Conservation (phyloP, 2,329 filamentous ascomycete species). For the Sclerotinia minor region DNA sequence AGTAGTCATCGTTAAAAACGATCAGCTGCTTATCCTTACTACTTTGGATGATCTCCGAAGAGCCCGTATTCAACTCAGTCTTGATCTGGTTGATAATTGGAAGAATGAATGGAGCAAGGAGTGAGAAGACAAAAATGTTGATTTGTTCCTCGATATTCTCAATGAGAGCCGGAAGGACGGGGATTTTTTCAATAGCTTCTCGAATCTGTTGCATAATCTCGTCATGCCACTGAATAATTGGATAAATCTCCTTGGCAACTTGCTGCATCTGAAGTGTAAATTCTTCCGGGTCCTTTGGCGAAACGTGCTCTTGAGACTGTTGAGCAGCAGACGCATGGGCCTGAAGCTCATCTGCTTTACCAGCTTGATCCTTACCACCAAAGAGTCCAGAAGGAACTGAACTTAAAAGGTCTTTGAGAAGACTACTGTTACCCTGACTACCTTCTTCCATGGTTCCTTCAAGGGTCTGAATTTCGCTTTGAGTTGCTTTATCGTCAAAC, state of each 20-base stretch:
- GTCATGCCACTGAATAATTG: conserved; percentile 88
- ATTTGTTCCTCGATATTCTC: conserved; percentile 87
- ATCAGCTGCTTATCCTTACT: conserved; percentile 81
- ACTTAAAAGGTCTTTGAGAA: conserved; percentile 76
- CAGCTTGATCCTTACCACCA: conserved; percentile 70
- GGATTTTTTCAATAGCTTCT: conserved; percentile 79
- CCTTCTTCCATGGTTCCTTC: conserved; percentile 76
- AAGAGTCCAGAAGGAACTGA: conserved; percentile 81
- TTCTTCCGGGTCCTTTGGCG: conserved; percentile 78
- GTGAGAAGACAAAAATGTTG: conserved; percentile 86
- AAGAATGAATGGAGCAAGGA: conserved; percentile 83
- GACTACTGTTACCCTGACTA: conserved; percentile 64
- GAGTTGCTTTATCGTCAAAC: conserved; percentile 84
- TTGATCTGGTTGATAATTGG: conserved; percentile 87
- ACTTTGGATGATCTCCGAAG: conserved; percentile 82
- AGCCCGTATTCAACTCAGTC: conserved; percentile 80
- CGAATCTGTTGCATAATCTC: conserved; percentile 78
- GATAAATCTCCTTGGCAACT: conserved; percentile 78
- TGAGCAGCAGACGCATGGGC: conserved; percentile 72
- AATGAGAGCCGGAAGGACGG: conserved; percentile 78
- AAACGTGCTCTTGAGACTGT: conserved; percentile 71
- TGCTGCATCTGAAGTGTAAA: conserved; percentile 76
- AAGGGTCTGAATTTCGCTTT: conserved; percentile 86
- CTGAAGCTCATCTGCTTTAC: conserved; percentile 78
- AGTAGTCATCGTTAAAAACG: conserved; percentile 78